Conservation (phyloP, 1,139 yeast species). For the Scheffersomyces cryptocercus region DNA sequence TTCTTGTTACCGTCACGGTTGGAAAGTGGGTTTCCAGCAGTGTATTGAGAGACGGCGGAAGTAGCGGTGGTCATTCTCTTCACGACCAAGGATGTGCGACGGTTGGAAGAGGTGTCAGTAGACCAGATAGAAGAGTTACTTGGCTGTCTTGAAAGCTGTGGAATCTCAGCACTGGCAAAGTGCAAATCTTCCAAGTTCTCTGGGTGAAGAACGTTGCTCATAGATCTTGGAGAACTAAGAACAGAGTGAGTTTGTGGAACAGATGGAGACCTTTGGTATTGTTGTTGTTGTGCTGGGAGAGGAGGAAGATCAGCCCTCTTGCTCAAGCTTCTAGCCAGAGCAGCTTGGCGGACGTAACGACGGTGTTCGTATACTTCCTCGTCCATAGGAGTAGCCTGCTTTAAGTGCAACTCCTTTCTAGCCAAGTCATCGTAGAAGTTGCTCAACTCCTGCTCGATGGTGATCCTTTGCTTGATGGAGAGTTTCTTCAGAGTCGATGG, state of each 20-base stretch:
- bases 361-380: slow-evolving; percentile 4
- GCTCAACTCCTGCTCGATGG: slow-evolving; percentile 46
- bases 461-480: slow-evolving; percentile 40
- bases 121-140: slow-evolving; percentile 44
- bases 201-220: too few relatives aligned
- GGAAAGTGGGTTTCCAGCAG: slow-evolving; percentile 14
- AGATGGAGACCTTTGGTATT: background rate
- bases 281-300: background rate
- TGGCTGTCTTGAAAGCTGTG: slow-evolving; percentile 28
- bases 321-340: background rate
- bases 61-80: slow-evolving; percentile 34
- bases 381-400: slow-evolving; percentile 19
- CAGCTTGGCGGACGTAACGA: background rate
- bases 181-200: too few relatives aligned
- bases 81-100: slow-evolving; percentile 30
- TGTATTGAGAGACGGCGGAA: slow-evolving; percentile 31
- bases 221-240: too few relatives aligned
- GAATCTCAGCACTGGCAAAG: slow-evolving; percentile 8
- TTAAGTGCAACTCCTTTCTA: slow-evolving; percentile 42
- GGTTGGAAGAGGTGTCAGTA: slow-evolving; percentile 28
- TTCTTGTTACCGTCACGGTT: slow-evolving; percentile 8
- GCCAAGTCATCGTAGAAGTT: slow-evolving; percentile 43
- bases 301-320: background rate
- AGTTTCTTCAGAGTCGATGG: slow-evolving; percentile 29
- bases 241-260: too few relatives aligned